These are phyloP conservation scores for Fusarium buharicum DNA, from an alignment of 2,329 filamentous ascomycete genomes.

Conservation along the genomic window DNA sequence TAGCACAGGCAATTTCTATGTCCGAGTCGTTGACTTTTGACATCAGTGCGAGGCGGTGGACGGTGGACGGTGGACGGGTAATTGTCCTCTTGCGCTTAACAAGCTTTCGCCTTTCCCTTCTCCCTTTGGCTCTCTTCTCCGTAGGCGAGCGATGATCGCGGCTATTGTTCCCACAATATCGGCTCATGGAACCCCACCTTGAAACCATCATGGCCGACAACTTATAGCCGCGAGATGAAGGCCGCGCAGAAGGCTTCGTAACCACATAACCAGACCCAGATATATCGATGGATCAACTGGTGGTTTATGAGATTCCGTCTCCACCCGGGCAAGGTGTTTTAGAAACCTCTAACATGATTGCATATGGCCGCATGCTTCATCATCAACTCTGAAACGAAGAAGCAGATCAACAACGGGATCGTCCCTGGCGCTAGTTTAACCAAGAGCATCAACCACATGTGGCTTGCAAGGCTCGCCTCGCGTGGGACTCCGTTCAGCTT, in stretches of 20 bases:
- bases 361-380: constrained; percentile 4
- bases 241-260: constrained; percentile 38
- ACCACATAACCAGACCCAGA: constrained; percentile 41
- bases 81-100: constrained; percentile 6
- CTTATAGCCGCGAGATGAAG: constrained; percentile 28
- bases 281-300: constrained; percentile 33
- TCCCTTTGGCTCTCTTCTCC: constrained; percentile 30
- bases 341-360: constrained; percentile 20
- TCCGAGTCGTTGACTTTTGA: constrained; percentile 9
- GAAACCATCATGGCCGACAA: constrained; percentile 26
- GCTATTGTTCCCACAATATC: constrained; percentile 29
- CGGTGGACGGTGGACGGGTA: background rate
- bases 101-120: constrained; percentile 32
- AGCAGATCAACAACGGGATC: constrained; percentile 40
- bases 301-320: constrained; percentile 28
- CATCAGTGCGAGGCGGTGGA: constrained; percentile 12
- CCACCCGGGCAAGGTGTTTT: constrained; percentile 28
- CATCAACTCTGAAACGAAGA: constrained; percentile 42
- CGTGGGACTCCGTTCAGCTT: constrained; percentile 6
- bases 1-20: constrained; percentile 16
- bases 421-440: constrained; percentile 28
- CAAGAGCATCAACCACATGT: constrained; percentile 12
- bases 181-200: constrained; percentile 34
- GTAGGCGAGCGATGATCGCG: constrained; percentile 28
- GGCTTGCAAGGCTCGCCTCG: constrained; percentile 36